Evolutionary conservation across 257 asterid genomes (phyloP), one percentile per base, ranked within the genome.

Genomic region (Solanum tacnaense): DNA sequence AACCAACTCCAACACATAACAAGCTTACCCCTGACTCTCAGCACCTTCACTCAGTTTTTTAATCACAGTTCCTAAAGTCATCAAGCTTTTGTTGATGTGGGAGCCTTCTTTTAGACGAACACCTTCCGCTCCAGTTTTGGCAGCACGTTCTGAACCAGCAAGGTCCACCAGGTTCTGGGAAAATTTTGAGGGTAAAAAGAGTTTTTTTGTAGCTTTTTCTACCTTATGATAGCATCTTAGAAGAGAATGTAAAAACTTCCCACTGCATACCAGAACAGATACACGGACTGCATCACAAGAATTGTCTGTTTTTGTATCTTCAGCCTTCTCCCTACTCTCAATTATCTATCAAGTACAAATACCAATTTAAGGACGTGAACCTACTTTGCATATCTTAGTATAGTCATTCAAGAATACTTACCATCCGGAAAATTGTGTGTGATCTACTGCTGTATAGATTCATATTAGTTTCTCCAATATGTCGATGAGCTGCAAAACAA

Each of bases 81-180:
- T 92, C 89, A 97, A 91, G 91, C 99, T 97, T 92, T 96, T 97
- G 87, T 97, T 97, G 91, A 97, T 97, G 91, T 97, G 99, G 46
- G 99, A 97, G 49, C 99, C 99, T 91, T 97, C 99, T 93, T 96
- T 97, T 83, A 97, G 91, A 60, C 99, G 98, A 88, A 94, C 98
- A 7, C 99, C 99, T 92, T 97, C 99, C 34, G 99, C 99, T 91
- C 99, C 99, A 85, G 99, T 96, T 94, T 97, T 97, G 72, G 99
- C 96, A 90, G 98, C 99, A 87, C 99, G 98, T 88, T 97, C 99
- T 56, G 99, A 97, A 88, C 99, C 99, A 91, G 99, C 99, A 90
- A 97, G 98, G 89, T 97, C 99, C 92, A 97, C 99, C 92, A 97
- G 91, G 91, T 97, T 97, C 99, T 97, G 89, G 68, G 90, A 89